phyloP scores from a whole-genome alignment of 306 rosid genomes.

The Glycine latifolia region DNA sequence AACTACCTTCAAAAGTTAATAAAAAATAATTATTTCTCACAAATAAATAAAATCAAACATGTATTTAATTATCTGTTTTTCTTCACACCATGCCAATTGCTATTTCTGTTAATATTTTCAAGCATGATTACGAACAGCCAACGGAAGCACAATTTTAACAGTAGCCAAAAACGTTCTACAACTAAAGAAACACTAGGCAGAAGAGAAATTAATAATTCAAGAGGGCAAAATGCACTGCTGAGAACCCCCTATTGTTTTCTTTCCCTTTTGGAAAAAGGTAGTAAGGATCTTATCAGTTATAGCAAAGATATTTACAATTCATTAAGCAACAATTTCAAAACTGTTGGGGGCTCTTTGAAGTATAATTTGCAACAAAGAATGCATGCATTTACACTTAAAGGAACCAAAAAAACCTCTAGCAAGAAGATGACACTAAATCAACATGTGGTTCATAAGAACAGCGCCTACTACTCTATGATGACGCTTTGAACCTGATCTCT shows the following conservation, averaged over 20 bases:
- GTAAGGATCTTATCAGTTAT: constrained; percentile 37
- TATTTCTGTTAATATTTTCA: neutral
- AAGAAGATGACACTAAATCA: constrained; percentile 47
- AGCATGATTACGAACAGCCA: neutral
- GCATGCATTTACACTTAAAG: constrained; percentile 58
- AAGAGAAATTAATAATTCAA: neutral
- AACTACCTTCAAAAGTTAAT: neutral
- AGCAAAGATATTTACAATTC: constrained; percentile 52
- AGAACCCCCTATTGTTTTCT: constrained; percentile 31
- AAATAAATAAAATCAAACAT: neutral
- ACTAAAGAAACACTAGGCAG: neutral
- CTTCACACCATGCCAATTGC: neutral
- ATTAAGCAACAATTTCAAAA: constrained; percentile 54
- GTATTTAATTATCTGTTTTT: neutral
- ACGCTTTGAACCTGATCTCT: constrained; percentile 64
- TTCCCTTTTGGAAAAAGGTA: constrained; percentile 33
- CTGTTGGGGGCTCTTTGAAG: constrained; percentile 55
- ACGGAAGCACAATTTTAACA: neutral
- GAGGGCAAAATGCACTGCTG: constrained; percentile 38
- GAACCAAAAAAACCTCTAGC: constrained; percentile 26
- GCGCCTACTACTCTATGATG: constrained; percentile 69
- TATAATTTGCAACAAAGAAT: constrained; percentile 59
- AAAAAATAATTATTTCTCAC: neutral
- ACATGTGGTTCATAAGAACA: constrained; percentile 51
- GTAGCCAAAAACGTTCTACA: neutral